Evolutionary conservation across 768 basidiomycete species (phyloP), one percentile per base, ranked within the genome.

Genomic region (Termitomyces titanicus): DNA sequence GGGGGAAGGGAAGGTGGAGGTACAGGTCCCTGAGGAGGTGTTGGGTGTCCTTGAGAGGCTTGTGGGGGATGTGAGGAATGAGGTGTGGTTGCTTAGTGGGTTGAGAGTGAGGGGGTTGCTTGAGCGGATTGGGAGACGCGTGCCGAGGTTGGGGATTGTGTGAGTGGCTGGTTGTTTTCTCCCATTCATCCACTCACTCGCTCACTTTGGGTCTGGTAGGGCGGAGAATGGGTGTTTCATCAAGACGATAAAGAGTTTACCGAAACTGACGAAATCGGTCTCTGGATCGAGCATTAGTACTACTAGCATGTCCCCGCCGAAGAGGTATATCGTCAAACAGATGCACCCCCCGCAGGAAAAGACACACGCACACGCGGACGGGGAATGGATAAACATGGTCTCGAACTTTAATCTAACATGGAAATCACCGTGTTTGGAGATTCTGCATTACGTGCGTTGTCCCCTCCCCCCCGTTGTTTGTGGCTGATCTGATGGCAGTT

Each of bases 161-260:
- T 89, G 64, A 67, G 86, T 78, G 6, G 15, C 54, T 20, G n/a
- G n/a, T 27, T n/a, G 15, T 37, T 44, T 5, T 31, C 31, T 38
- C 22, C 17, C 25, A 15, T 20, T n/a, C 35, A n/a, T n/a, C n/a
- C n/a, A n/a, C n/a, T n/a, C n/a, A n/a, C n/a, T n/a, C n/a, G n/a
- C n/a, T n/a, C n/a, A n/a, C n/a, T n/a, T n/a, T 47, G 55, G n/a
- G 58, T 15, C 33, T 22, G 7, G 22, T 52, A 88, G 86, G 0
- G 90, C 91, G 0, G 93, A 94, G 74, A 92, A 94, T 56, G 92
- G 92, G 1, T 94, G 92, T 66, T 94, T 84, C 66, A 80, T 93
- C 64, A 88, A 84, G 72, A 80, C 85, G 3, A 75, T 60, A 5
- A 58, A 57, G 52, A 48, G 51, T 13, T 46, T 48, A 8, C 34